Percentiles rank a stretch among this genome's conserved stretches.
phyloP scores from a whole-genome alignment of 495 filamentous ascomycete genomes.

The Amniculicola lignicola region DNA sequence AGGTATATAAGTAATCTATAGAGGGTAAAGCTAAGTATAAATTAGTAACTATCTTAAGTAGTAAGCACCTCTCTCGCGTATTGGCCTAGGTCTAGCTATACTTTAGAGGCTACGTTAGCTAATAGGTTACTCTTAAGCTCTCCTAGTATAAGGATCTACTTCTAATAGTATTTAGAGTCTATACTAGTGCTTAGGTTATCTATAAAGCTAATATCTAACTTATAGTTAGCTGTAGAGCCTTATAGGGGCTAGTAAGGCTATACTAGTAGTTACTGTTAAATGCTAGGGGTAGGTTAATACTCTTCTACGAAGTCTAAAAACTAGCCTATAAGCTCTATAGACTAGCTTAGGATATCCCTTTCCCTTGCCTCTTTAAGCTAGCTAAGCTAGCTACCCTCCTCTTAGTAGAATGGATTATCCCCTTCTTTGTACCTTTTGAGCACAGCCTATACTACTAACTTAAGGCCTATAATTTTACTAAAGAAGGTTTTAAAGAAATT shows the following conservation, averaged over 20 bases:
- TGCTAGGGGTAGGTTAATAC: slow-evolving; percentile 4
- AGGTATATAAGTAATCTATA: slow-evolving; percentile 20
- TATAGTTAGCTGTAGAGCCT: slow-evolving; percentile 19
- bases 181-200: slow-evolving; percentile 17
- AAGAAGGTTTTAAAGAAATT: slow-evolving; percentile 44
- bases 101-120: slow-evolving; percentile 10
- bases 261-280: slow-evolving; percentile 7
- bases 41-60: slow-evolving; percentile 1
- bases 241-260: slow-evolving; percentile 11
- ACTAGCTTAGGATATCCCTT: slow-evolving; percentile 21
- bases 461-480: slow-evolving; percentile 35
- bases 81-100: slow-evolving; percentile 10
- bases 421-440: slow-evolving; percentile 26
- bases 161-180: slow-evolving; percentile 6
- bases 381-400: slow-evolving; percentile 16
- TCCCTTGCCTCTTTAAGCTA: slow-evolving; percentile 16
- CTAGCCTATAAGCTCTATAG: slow-evolving; percentile 7
- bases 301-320: slow-evolving; percentile 12
- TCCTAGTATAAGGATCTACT: slow-evolving; percentile 14
- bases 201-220: slow-evolving; percentile 22
- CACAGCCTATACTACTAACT: slow-evolving; percentile 3
- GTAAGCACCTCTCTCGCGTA: slow-evolving; percentile 16
- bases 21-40: slow-evolving; percentile 23
- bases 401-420: slow-evolving; percentile 24
- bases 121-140: slow-evolving; percentile 18